Base-by-base conservation (phyloP, 306 rosid genomes). In the Arachis hypogaea region DNA sequence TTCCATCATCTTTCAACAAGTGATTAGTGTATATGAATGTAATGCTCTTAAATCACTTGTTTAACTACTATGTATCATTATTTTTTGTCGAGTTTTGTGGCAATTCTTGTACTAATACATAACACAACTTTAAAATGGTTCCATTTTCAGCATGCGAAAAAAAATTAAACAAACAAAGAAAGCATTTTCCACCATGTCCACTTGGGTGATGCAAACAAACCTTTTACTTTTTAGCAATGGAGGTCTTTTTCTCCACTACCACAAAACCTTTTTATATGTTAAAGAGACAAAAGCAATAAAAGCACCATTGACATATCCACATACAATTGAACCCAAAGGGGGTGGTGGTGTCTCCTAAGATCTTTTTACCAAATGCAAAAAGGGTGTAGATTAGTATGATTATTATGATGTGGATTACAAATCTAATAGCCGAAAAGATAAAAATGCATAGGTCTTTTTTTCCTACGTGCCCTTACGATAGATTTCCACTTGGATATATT, bases 401-500 rank as follows among this genome's bases (percentile, higher is more conserved):
- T 55, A 5, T 33, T 41, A 6, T 58, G 75, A 58, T 12, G 66
- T 44, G 44, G 65, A 71, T 44, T 71, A 57, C 55, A 55, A 54
- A 6, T 54, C 47, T 10, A 14, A 3, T 47, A 41, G 36, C 14
- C 38, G 28, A 22, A 22, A 71, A 44, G 18, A 6, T 71, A 58
- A 7, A 71, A 58, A 71, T 33, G 12, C 29, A 22, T 38, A 5
- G 38, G 38, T 33, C 7, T 36, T 2, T 7, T 46, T 66, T 47
- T 30, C 5, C 11, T 76, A 58, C 69, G 80, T 59, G 69, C 72
- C 71, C 49, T 65, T 55, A 59, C 69, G 18, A 30, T 64, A 64
- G 72, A 74, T 52, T 64, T 14, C 78, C 78, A 54, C 78, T 63
- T 64, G 78, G 78, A 74, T 55, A n/a, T 33, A 4, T 4, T 4